These are phyloP conservation scores for Cercospora sp. DNA, from an alignment of 2,329 filamentous ascomycete species.

Conservation along the genomic window DNA sequence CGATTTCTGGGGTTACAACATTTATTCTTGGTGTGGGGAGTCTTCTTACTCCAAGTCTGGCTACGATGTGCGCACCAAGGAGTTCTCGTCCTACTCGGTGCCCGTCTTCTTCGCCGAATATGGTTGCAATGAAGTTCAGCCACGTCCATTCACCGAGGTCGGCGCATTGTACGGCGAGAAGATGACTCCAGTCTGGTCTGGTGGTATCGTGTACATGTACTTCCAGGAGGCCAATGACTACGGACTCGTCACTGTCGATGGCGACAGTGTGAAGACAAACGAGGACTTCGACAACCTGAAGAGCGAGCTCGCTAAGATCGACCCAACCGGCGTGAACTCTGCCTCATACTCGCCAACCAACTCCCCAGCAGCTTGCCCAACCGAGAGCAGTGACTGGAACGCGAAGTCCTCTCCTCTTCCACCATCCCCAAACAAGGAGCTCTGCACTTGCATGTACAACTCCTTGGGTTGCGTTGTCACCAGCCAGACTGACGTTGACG, in stretches of 20 bases:
- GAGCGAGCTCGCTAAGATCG: conserved; percentile 66
- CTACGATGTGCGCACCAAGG: conserved; percentile 77
- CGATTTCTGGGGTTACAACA: conserved; percentile 99
- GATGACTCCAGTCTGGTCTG: conserved; percentile 88
- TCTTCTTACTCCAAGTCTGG: conserved; percentile 75
- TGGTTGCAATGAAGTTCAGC: conserved; percentile 77
- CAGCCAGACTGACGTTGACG: conserved; percentile 55
- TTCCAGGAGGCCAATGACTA: conserved; percentile 89
- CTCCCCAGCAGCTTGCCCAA: conserved; percentile 70
- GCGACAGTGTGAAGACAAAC: conserved; percentile 63
- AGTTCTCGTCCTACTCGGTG: conserved; percentile 86
- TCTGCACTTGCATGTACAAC: conserved; percentile 84
- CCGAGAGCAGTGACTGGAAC: conserved; percentile 64
- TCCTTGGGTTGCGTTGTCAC: conserved; percentile 70
- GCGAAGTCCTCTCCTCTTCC: conserved; percentile 69
- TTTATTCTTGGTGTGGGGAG: conserved; percentile 97
- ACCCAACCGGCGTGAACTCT: conserved; percentile 65
- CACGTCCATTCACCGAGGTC: conserved; percentile 83
- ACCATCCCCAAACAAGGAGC: conserved; percentile 72
- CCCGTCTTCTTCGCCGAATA: conserved; percentile 99
- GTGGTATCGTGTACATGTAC: conserved; percentile 99
- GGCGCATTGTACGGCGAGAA: conserved; percentile 72
- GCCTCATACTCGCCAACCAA: conserved; percentile 72
- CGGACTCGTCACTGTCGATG: conserved; percentile 67
- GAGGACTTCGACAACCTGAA: conserved; percentile 74